Evolutionary conservation across 2,329 filamentous ascomycete genomes (phyloP).

Genomic region (Scopulariopsis brevicaulis): DNA sequence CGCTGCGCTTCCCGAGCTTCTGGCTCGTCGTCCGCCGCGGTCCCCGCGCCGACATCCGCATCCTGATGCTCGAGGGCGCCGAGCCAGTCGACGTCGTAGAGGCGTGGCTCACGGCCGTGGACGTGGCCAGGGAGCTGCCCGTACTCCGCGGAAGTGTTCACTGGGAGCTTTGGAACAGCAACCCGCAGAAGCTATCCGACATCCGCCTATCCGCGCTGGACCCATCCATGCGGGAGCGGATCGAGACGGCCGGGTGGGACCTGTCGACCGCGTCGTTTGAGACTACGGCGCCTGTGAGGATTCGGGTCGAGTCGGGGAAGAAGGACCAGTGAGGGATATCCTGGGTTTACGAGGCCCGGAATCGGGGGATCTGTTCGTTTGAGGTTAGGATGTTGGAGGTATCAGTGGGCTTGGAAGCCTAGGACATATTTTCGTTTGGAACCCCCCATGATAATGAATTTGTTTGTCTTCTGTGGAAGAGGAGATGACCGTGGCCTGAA

Average conservation of each 20-base stretch:
- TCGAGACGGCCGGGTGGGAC: constrained; percentile 21
- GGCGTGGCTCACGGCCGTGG: constrained; percentile 25
- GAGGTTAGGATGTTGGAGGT: background rate
- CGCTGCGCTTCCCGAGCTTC: background rate
- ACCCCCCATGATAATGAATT: background rate
- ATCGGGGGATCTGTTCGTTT: background rate
- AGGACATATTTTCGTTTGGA: background rate
- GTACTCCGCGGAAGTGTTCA: constrained; percentile 8
- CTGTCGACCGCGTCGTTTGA: constrained; percentile 22
- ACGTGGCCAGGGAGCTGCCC: constrained; percentile 20
- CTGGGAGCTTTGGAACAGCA: background rate
- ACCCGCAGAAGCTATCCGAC: background rate
- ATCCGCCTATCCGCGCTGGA: background rate
- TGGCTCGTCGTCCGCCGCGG: constrained; percentile 3
- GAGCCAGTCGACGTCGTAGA: constrained; percentile 17
- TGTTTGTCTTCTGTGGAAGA: background rate
- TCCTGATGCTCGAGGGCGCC: constrained; percentile 21
- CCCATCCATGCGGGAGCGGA: background rate
- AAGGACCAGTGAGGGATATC: background rate
- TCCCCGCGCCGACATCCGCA: constrained; percentile 13
- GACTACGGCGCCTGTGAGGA: constrained; percentile 20
- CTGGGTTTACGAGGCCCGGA: background rate
- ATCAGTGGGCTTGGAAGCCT: background rate
- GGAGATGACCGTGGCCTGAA: background rate
- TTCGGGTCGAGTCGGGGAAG: constrained; percentile 9